Percentiles rank a stretch among this genome's conserved stretches.
Conservation (phyloP, 495 filamentous ascomycete species). For the Sporormia fimetaria region DNA sequence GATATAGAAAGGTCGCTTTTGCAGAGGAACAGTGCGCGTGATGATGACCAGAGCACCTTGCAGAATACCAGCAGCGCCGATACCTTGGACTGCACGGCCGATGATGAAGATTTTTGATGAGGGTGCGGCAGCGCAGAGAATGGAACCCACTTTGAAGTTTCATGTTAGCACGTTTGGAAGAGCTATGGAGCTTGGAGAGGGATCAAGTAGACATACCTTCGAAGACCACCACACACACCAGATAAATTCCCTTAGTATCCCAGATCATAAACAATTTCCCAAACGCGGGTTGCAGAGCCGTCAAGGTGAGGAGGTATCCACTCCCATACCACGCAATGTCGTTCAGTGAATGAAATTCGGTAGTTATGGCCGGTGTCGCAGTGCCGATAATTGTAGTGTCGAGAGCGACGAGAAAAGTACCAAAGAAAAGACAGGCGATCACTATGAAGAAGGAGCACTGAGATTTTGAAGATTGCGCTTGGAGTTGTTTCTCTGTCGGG, state of each 20-base stretch:
- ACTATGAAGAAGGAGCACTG: conserved; percentile 18
- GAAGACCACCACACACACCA: conserved; percentile 62
- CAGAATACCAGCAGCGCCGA: conserved; percentile 75
- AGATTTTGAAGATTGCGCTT: no score
- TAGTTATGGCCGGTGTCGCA: conserved; percentile 18
- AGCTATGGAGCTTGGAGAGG: not conserved
- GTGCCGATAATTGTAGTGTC: conserved; percentile 21
- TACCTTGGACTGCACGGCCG: conserved; percentile 71
- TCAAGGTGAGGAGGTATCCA: conserved; percentile 17
- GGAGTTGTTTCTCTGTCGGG: no score
- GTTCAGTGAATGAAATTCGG: conserved; percentile 19
- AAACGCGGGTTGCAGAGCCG: conserved; percentile 53
- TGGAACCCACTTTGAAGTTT: conserved; percentile 48
- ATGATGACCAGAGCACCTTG: conserved; percentile 75
- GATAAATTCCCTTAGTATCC: conserved; percentile 54
- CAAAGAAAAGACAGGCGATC: conserved; percentile 25
- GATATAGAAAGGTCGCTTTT: conserved; percentile 57
- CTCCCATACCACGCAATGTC: conserved; percentile 20
- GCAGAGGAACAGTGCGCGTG: conserved; percentile 60
- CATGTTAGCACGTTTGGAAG: not conserved
- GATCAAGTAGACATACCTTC: conserved; percentile 40
- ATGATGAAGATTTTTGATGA: conserved; percentile 65
- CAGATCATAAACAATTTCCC: conserved; percentile 73
- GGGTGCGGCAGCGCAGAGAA: conserved; percentile 69
- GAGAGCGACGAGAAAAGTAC: conserved; percentile 15